These are phyloP conservation scores for Cutaneotrichosporon daszewskae DNA, from an alignment of 1,284 basidiomycete genomes.

Conservation along the genomic window DNA sequence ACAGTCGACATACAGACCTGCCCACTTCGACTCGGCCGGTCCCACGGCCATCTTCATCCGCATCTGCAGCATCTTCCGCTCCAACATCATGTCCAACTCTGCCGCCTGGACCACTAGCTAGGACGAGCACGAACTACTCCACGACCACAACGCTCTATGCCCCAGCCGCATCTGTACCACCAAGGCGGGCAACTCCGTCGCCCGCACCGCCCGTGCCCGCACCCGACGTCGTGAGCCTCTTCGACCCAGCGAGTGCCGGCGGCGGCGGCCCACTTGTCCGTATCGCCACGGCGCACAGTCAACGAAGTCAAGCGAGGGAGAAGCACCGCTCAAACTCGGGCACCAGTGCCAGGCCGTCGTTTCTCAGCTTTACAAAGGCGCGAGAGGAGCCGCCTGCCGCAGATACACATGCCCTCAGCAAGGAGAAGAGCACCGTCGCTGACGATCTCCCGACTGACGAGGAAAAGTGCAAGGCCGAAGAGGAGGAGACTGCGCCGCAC, in stretches of 20 bases:
- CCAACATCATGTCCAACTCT: no score
- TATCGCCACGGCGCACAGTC: slow-evolving; percentile 27
- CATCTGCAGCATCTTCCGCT: no score
- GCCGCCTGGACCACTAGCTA: no score
- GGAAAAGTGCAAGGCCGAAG: background rate
- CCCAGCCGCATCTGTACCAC: background rate
- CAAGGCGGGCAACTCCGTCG: background rate
- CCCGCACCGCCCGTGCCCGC: slow-evolving; percentile 10
- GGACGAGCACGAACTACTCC: background rate
- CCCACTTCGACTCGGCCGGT: no score
- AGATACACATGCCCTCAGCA: background rate
- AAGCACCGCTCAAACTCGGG: no score
- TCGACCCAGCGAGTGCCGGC: slow-evolving; percentile 34
- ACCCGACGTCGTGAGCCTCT: slow-evolving; percentile 27
- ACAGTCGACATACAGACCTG: no score
- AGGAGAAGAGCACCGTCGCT: no score
- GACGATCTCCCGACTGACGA: no score
- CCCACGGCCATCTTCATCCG: no score
- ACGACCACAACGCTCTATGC: background rate
- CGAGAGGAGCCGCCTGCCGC: background rate
- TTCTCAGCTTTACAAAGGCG: background rate
- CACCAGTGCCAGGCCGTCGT: no score
- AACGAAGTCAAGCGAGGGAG: slow-evolving; percentile 3
- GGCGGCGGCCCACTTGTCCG: slow-evolving; percentile 34
- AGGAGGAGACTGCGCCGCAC: slow-evolving; percentile 10